Conservation (phyloP, 2,329 filamentous ascomycete species). For the Alternaria sp. region DNA sequence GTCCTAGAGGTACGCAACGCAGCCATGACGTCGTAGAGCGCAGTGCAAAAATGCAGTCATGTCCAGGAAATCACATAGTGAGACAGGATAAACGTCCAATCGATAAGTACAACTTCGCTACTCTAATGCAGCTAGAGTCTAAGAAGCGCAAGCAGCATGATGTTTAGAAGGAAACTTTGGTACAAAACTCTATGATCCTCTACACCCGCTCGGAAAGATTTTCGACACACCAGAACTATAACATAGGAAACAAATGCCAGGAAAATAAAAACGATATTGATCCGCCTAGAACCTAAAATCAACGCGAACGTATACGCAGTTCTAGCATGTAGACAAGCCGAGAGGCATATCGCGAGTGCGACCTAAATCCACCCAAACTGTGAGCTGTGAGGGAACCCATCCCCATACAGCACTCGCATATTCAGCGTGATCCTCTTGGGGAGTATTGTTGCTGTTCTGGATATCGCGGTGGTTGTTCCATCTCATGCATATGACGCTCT, state of each 20-base stretch:
- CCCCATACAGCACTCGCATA: background rate
- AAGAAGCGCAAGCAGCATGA: background rate
- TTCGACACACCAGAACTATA: background rate
- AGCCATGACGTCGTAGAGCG: background rate
- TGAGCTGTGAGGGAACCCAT: background rate
- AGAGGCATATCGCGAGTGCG: background rate
- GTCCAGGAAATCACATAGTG: background rate
- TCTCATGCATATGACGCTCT: background rate
- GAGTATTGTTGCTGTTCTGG: background rate
- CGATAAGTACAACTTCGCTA: background rate
- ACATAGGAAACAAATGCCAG: background rate
- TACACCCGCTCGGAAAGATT: background rate
- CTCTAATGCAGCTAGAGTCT: background rate
- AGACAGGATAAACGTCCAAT: background rate
- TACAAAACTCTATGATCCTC: background rate
- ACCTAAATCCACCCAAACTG: background rate
- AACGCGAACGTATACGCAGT: background rate
- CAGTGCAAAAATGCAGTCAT: background rate
- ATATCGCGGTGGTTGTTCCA: background rate
- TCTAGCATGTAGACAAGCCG: background rate
- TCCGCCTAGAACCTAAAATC: background rate
- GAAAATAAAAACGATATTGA: background rate
- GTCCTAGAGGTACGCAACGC: background rate
- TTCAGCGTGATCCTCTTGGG: background rate
- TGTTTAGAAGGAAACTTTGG: background rate